phyloP scores from a whole-genome alignment of 371 early-diverging fungal genomes.

The Rhizomucor miehei region DNA sequence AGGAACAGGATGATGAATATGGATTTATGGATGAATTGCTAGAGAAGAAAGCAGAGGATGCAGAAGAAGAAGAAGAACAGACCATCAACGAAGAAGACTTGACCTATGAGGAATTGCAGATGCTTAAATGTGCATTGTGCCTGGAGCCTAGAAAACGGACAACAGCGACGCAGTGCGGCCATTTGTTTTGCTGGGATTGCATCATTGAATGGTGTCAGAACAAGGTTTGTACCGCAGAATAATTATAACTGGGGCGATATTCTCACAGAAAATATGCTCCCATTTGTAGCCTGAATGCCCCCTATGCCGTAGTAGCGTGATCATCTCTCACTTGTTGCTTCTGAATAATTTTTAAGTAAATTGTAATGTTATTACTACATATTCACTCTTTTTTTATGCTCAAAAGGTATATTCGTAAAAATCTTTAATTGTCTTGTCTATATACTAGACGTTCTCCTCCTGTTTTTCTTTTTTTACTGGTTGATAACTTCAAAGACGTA shows the following conservation, averaged over 20 bases:
- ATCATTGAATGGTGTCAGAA: conserved; percentile 88
- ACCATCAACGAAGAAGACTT: conserved; percentile 18
- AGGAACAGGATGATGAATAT: conserved; percentile 34
- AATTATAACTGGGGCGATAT: neutral
- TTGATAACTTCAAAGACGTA: conserved; percentile 52
- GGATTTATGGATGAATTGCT: conserved; percentile 39
- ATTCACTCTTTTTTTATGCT: no score
- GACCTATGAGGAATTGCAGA: conserved; percentile 36
- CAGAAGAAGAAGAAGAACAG: conserved; percentile 6
- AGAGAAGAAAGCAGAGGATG: conserved; percentile 24
- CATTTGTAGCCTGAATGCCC: conserved; percentile 82
- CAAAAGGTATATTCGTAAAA: no score
- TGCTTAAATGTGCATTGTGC: conserved; percentile 81
- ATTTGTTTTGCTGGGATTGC: conserved; percentile 93
- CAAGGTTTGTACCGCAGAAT: conserved; percentile 53
- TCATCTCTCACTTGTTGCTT: conserved; percentile 62
- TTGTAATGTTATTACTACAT: no score
- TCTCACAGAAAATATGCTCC: no score
- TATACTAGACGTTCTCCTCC: no score
- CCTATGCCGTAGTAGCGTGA: conserved; percentile 75
- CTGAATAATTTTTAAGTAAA: conserved; percentile 47
- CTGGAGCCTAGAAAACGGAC: conserved; percentile 70
- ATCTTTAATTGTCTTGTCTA: no score
- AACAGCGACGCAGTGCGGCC: conserved; percentile 89
- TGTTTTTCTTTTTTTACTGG: conserved; percentile 21